phyloP scores from a whole-genome alignment of 495 filamentous ascomycete species.

The Aspergillus avenaceus region DNA sequence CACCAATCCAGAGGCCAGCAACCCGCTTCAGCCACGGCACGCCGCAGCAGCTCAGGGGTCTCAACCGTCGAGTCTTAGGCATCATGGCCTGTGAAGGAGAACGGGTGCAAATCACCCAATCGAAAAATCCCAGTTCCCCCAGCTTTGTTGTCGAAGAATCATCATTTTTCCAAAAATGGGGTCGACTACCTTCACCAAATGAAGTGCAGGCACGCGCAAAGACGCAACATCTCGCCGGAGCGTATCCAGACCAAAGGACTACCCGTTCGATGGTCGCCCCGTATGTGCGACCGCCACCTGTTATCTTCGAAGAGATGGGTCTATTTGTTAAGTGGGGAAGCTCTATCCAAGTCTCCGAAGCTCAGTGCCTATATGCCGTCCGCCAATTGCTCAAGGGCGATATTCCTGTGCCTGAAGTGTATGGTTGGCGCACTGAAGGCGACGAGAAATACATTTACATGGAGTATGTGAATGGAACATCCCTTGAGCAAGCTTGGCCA shows the following conservation, averaged over 20 bases:
- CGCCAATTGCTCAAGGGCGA: conserved; percentile 14
- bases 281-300: conserved; percentile 23
- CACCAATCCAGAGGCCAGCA: no score
- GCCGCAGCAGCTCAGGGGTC: no score
- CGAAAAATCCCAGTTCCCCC: not conserved
- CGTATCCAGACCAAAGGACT: conserved; percentile 6
- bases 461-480: not conserved
- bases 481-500: no score
- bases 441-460: conserved; percentile 19
- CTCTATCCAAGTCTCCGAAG: conserved; percentile 25
- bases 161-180: not conserved
- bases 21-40: no score
- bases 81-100: no score
- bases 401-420: conserved; percentile 26
- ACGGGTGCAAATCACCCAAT: not conserved
- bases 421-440: conserved; percentile 22
- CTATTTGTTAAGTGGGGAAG: conserved; percentile 43
- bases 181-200: conserved; percentile 14
- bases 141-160: not conserved
- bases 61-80: no score
- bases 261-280: not conserved
- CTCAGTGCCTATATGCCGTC: conserved; percentile 21
- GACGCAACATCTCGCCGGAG: conserved; percentile 9
- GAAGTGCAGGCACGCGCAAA: conserved; percentile 9
- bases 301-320: conserved; percentile 32